Evolutionary conservation across 176 grass and related monocot genomes (phyloP).

Genomic region (Poa annua): DNA sequence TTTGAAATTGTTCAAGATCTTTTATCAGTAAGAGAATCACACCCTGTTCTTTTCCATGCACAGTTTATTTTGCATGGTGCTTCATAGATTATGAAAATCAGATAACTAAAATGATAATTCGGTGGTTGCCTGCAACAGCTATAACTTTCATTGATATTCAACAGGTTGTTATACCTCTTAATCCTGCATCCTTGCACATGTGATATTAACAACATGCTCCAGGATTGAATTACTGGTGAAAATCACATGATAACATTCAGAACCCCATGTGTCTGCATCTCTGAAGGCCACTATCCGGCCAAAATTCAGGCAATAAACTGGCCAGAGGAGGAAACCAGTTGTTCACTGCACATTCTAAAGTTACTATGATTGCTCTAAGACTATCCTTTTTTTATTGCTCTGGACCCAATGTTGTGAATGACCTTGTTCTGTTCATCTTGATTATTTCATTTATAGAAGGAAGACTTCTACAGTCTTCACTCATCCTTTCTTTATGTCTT

Average conservation of each 20-base stretch:
- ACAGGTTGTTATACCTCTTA: constrained; percentile 1
- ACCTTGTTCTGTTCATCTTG: constrained; percentile 2
- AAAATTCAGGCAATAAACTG: constrained; percentile 26
- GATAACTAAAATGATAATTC: constrained; percentile 10
- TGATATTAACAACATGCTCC: constrained; percentile 22
- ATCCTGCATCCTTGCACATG: constrained; percentile 27
- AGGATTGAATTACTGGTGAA: constrained; percentile 18
- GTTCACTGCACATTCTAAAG: neutral
- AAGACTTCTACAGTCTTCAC: constrained; percentile 3
- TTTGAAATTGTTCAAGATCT: constrained; percentile 93
- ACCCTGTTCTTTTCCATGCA: constrained; percentile 20
- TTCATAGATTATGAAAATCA: neutral
- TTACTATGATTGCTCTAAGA: constrained; percentile 18
- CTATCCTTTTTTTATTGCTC: constrained; percentile 1
- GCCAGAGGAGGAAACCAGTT: neutral
- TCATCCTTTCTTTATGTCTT: constrained; percentile 23
- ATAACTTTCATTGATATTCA: neutral
- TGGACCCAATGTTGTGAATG: neutral
- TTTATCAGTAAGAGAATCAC: constrained; percentile 63
- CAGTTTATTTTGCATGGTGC: constrained; percentile 40
- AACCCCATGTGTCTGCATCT: neutral
- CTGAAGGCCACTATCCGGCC: constrained; percentile 12
- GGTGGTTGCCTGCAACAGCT: neutral
- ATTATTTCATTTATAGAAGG: constrained; percentile 6
- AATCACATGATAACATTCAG: constrained; percentile 7